Evolutionary conservation across 192 early-diverging fungal species (phyloP).

Genomic region (Ramicandelaber brevisporus): DNA sequence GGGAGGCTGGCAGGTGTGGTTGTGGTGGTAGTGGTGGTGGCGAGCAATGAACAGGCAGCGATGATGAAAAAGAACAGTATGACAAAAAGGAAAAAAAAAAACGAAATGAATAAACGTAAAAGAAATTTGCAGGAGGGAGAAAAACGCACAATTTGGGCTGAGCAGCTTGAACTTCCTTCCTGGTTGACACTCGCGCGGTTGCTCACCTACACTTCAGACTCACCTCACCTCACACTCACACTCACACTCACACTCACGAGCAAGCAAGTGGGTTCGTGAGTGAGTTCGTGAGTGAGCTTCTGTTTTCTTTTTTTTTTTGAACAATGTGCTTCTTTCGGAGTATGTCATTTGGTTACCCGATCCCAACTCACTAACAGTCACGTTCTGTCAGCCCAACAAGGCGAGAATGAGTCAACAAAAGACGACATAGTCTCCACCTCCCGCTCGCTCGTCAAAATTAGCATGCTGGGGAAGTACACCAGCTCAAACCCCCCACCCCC

Average conservation of each 20-base stretch:
- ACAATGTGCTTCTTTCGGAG: background rate
- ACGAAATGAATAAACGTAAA: background rate
- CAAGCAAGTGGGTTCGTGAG: no score
- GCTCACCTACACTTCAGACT: no score
- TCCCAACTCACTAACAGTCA: conserved; percentile 1
- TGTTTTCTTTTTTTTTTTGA: conserved; percentile 1
- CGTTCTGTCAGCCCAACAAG: conserved; percentile 6
- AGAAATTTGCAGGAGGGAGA: background rate
- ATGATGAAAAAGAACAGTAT: conserved; percentile 1
- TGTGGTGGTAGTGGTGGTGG: conserved; percentile 1
- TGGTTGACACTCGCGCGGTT: background rate
- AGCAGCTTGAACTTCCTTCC: background rate
- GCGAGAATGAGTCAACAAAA: background rate
- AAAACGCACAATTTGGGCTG: background rate
- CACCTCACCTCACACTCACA: no score
- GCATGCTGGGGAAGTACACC: no score
- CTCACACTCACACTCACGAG: no score
- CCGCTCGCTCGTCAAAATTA: no score
- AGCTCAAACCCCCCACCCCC: no score
- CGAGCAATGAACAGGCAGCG: conserved; percentile 1
- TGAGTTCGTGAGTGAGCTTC: background rate
- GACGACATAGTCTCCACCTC: background rate
- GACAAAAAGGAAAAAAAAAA: conserved; percentile 2
- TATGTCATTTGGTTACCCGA: background rate
- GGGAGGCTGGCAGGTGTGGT: conserved; percentile 1